phyloP scores from a whole-genome alignment of 2,329 filamentous ascomycete genomes.

The Colletotrichum gigasporum region DNA sequence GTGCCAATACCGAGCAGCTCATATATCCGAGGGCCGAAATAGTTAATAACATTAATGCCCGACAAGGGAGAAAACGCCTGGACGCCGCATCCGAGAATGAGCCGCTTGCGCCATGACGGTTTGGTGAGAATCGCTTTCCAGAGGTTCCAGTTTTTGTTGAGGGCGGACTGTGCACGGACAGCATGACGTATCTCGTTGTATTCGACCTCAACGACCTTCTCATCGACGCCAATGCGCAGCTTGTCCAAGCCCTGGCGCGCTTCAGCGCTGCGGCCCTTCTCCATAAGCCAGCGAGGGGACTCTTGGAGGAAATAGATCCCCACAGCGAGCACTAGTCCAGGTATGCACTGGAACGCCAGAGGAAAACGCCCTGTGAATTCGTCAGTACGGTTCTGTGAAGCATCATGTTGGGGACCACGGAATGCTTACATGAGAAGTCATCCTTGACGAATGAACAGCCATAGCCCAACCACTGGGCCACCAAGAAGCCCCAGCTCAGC shows the following conservation, averaged over 20 bases:
- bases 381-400: slow-evolving; percentile 19
- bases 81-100: slow-evolving; percentile 57
- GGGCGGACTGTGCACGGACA: slow-evolving; percentile 39
- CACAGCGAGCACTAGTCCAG: slow-evolving; percentile 34
- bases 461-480: slow-evolving; percentile 47
- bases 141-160: slow-evolving; percentile 43
- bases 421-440: slow-evolving; percentile 42
- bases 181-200: slow-evolving; percentile 50
- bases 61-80: slow-evolving; percentile 57
- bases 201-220: slow-evolving; percentile 48
- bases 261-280: slow-evolving; percentile 45
- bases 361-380: slow-evolving; percentile 41
- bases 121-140: slow-evolving; percentile 53
- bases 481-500: slow-evolving; percentile 51
- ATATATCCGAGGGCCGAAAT: slow-evolving; percentile 49
- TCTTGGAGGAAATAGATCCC: slow-evolving; percentile 40
- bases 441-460: slow-evolving; percentile 40
- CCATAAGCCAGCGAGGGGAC: slow-evolving; percentile 41
- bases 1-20: slow-evolving; percentile 52
- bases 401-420: slow-evolving; percentile 30
- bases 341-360: slow-evolving; percentile 41
- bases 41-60: slow-evolving; percentile 51
- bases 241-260: slow-evolving; percentile 46
- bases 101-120: slow-evolving; percentile 54
- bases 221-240: slow-evolving; percentile 40